A percentile compares a stretch with the other conserved stretches of the same genome.
Evolutionary conservation across 805 yeast genomes (phyloP).

Genomic region (Teunomyces tritomae): DNA sequence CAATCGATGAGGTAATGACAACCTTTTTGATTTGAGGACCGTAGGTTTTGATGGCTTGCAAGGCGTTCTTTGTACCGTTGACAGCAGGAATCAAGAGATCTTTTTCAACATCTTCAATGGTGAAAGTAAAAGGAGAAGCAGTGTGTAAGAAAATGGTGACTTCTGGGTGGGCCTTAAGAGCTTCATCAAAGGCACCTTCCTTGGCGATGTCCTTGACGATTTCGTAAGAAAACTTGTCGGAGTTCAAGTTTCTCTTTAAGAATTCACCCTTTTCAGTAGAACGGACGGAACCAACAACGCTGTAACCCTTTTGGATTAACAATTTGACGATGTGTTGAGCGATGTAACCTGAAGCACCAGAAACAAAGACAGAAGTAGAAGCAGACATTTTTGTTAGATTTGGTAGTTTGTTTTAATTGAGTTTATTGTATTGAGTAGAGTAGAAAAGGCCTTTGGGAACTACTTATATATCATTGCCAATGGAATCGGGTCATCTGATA

Average conservation of each 20-base stretch:
- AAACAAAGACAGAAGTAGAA: conserved; percentile 29
- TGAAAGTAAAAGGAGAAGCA: conserved; percentile 43
- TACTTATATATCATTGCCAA: too few species aligned
- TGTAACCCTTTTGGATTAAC: conserved; percentile 38
- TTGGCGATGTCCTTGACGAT: conserved; percentile 27
- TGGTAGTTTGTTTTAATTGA: too few species aligned
- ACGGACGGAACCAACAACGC: conserved; percentile 54
- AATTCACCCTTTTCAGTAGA: conserved; percentile 24
- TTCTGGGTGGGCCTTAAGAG: conserved; percentile 38
- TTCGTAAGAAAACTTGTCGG: conserved; percentile 18
- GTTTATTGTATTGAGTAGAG: too few species aligned
- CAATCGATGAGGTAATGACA: conserved; percentile 5
- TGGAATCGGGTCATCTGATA: too few species aligned
- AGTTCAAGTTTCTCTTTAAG: conserved; percentile 9
- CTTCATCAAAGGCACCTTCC: conserved; percentile 46
- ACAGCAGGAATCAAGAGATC: conserved; percentile 14
- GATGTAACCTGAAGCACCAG: conserved; percentile 55
- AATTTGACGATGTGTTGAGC: conserved; percentile 40
- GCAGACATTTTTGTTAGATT: background rate
- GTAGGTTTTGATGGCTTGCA: background rate
- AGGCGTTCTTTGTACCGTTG: conserved; percentile 5
- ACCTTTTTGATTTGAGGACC: conserved; percentile 1
- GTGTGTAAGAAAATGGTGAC: conserved; percentile 46
- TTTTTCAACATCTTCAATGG: conserved; percentile 7
- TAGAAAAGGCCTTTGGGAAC: too few species aligned